These are phyloP conservation scores for Phyllachora maydis DNA, from an alignment of 2,329 filamentous ascomycete genomes.

Conservation along the genomic window DNA sequence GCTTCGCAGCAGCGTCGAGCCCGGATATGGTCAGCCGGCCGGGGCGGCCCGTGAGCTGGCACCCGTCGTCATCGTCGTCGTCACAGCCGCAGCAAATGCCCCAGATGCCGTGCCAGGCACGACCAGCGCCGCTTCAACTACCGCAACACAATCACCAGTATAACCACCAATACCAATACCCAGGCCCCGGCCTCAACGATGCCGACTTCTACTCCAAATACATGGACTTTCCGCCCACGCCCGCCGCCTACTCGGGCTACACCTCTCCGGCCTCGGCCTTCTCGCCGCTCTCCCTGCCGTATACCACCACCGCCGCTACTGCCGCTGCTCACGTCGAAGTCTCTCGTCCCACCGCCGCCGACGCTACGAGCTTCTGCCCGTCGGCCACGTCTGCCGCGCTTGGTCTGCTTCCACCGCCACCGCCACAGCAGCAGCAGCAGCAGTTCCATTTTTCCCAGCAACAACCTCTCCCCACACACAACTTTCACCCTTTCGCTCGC, in stretches of 20 bases:
- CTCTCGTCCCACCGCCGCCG: slow-evolving; percentile 16
- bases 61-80: too few species aligned
- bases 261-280: slow-evolving; percentile 33
- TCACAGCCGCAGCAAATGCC: slow-evolving; percentile 27
- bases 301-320: slow-evolving; percentile 14
- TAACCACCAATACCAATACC: slow-evolving; percentile 16
- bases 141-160: slow-evolving; percentile 16
- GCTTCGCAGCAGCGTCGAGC: too few species aligned
- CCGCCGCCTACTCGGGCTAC: slow-evolving; percentile 33
- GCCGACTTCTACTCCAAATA: slow-evolving; percentile 18
- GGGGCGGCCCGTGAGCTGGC: slow-evolving; percentile 53
- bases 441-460: background rate
- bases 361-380: slow-evolving; percentile 9
- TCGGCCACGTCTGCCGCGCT: background rate
- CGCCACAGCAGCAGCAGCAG: slow-evolving; percentile 5
- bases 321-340: slow-evolving; percentile 15
- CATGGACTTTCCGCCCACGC: slow-evolving; percentile 27
- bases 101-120: slow-evolving; percentile 13
- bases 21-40: too few species aligned
- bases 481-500: slow-evolving; percentile 24
- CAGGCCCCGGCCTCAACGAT: slow-evolving; percentile 18
- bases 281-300: slow-evolving; percentile 30
- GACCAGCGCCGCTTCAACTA: slow-evolving; percentile 13
- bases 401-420: background rate
- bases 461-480: background rate